phyloP scores from a whole-genome alignment of 2,329 filamentous ascomycete species.

The Tympanopsis confertula region DNA sequence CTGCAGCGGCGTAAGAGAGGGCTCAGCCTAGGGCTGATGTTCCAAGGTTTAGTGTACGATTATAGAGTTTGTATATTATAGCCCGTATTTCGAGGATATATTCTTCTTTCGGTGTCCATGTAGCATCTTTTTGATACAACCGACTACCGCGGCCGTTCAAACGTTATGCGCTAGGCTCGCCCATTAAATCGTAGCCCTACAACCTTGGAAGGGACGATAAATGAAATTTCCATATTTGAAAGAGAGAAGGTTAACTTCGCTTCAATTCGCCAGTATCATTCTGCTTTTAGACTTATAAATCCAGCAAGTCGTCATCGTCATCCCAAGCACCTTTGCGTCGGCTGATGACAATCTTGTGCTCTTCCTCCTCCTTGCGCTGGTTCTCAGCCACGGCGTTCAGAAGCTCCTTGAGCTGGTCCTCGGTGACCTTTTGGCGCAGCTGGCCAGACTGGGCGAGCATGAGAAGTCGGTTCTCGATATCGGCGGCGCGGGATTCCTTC shows the following conservation, averaged over 20 bases:
- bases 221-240: no score
- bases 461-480: conserved; percentile 87
- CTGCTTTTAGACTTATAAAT: no score
- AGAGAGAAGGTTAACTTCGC: no score
- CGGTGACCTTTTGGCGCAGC: conserved; percentile 75
- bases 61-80: neutral
- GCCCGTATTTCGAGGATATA: neutral
- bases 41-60: neutral
- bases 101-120: no score
- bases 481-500: conserved; percentile 78
- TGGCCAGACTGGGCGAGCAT: conserved; percentile 83
- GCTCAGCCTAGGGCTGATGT: neutral
- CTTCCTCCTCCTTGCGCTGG: conserved; percentile 40
- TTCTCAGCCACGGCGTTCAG: conserved; percentile 74
- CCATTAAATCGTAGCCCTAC: no score
- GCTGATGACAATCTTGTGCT: conserved; percentile 75
- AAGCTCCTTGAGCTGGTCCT: conserved; percentile 86
- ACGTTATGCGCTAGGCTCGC: no score
- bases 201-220: no score
- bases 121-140: no score
- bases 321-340: conserved; percentile 78
- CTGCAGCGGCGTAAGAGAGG: conserved; percentile 3
- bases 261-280: no score
- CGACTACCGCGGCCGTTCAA: no score
- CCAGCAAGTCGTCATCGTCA: conserved; percentile 65